Base-by-base conservation (phyloP, 495 filamentous ascomycete species). In the Wilcoxina mikolae region DNA sequence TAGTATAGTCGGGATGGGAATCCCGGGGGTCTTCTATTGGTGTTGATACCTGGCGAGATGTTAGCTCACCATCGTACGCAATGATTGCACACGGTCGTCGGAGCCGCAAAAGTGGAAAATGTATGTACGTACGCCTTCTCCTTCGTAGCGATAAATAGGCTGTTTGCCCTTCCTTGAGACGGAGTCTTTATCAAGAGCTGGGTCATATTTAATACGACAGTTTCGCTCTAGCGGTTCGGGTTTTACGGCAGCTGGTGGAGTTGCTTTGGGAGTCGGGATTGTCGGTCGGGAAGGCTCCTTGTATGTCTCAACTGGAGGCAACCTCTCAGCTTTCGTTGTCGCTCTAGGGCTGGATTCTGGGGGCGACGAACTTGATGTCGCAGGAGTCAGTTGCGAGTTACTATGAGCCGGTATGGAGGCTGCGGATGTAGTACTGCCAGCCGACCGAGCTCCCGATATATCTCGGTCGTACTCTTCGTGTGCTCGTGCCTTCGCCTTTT, bases 1-100 rank as follows among this genome's bases (percentile, higher is more conserved):
- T 65, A 83, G 82, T 61, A 75, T 65, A 80, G 63, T 78, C 75
- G 60, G 70, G 60, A 77, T 77, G 68, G 77, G 77, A 63, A 78
- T 79, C 54, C 69, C 74, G 53, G 67, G 65, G 51, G 68, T 69
- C 43, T 53, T 57, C 48, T 54, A 64, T 23, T 53, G 52, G 55
- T 67, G 66, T 29, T 27, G 60, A 57, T 53, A 58, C 33, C 55
- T 59, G 48, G 51, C 47, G 49, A 45, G 50, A 25, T 55, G 55
- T 65, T 55, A 60, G 58, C 35, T 23, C 25, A 49, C 12, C 18
- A 20, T 52, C 15, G 22, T 27, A 26, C n/a, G 47, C 47, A 50
- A 9, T 18, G 27, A 45, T 31, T 12, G 23, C 47, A 27, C 47
- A 12, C n/a, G 43, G 24, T 22, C 23, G 15, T 22, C 47, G 24